phyloP scores from a whole-genome alignment of 208 protist genomes.

The Leishmania lainsoni region DNA sequence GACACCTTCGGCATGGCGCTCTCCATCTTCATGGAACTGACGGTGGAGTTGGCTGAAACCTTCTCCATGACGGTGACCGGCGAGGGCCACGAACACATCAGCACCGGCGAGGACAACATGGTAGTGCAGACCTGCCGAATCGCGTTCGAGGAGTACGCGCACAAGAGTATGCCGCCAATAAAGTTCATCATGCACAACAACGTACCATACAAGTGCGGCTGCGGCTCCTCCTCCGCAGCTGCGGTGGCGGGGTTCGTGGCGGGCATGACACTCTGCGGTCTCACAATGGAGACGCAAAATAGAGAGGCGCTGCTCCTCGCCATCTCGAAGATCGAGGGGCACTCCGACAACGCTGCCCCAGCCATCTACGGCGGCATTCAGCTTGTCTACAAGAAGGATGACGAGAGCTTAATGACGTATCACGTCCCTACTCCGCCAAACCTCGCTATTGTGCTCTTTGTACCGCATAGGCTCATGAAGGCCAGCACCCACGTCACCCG shows the following conservation, averaged over 20 bases:
- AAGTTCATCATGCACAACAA: slow-evolving; percentile 86
- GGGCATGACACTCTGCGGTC: slow-evolving; percentile 84
- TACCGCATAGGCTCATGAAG: slow-evolving; percentile 88
- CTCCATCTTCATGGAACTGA: slow-evolving; percentile 92
- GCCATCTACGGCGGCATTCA: slow-evolving; percentile 95
- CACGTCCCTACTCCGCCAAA: slow-evolving; percentile 77
- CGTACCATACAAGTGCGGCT: slow-evolving; percentile 91
- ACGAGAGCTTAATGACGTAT: slow-evolving; percentile 57
- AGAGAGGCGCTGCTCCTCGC: slow-evolving; percentile 82
- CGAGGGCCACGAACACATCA: slow-evolving; percentile 79
- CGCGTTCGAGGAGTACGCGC: slow-evolving; percentile 78
- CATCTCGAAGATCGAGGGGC: slow-evolving; percentile 89
- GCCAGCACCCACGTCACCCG: slow-evolving; percentile 87
- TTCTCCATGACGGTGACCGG: slow-evolving; percentile 83
- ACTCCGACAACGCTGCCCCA: slow-evolving; percentile 93
- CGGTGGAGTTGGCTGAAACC: slow-evolving; percentile 70
- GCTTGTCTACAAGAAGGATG: slow-evolving; percentile 70
- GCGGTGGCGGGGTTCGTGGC: slow-evolving; percentile 91
- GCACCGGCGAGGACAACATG: slow-evolving; percentile 78
- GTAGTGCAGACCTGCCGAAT: slow-evolving; percentile 74
- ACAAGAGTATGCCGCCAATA: slow-evolving; percentile 79
- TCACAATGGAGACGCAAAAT: slow-evolving; percentile 72
- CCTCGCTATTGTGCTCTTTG: slow-evolving; percentile 88
- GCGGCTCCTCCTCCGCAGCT: slow-evolving; percentile 89
- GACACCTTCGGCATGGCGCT: slow-evolving; percentile 93